phyloP scores from a whole-genome alignment of 2,329 filamentous ascomycete species.

The Clonostachys solani region DNA sequence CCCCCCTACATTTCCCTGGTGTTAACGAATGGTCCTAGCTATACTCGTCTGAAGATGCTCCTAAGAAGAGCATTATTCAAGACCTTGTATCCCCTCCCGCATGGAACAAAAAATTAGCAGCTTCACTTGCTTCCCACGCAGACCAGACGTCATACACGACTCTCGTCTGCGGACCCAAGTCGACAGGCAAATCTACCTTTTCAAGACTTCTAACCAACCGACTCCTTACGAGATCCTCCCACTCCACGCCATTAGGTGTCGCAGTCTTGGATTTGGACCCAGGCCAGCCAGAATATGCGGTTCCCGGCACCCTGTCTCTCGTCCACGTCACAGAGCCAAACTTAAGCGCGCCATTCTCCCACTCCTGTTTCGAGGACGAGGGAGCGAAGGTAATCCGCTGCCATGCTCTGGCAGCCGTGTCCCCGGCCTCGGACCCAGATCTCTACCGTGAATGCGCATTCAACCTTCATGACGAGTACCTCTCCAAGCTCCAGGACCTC shows the following conservation, averaged over 20 bases:
- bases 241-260: slow-evolving; percentile 20
- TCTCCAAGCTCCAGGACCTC: slow-evolving; percentile 31
- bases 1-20: background rate
- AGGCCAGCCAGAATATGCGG: slow-evolving; percentile 70
- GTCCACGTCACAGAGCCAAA: slow-evolving; percentile 56
- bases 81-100: slow-evolving; percentile 52
- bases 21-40: slow-evolving; percentile 32
- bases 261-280: slow-evolving; percentile 73
- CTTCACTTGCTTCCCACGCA: slow-evolving; percentile 25
- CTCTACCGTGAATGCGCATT: slow-evolving; percentile 62
- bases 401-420: slow-evolving; percentile 62
- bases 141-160: slow-evolving; percentile 31
- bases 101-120: slow-evolving; percentile 57
- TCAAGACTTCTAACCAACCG: slow-evolving; percentile 62
- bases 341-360: slow-evolving; percentile 64
- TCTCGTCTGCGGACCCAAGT: slow-evolving; percentile 66
- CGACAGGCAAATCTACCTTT: slow-evolving; percentile 74
- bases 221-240: slow-evolving; percentile 43
- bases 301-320: slow-evolving; percentile 67
- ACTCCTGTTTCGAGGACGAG: slow-evolving; percentile 34
- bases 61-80: slow-evolving; percentile 44
- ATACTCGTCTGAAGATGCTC: slow-evolving; percentile 46
- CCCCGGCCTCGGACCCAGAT: slow-evolving; percentile 61
- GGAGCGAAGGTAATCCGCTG: slow-evolving; percentile 44
- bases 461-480: slow-evolving; percentile 59